A percentile compares a stretch with the other conserved stretches of the same genome.
Evolutionary conservation across 495 filamentous ascomycete species (phyloP).

Genomic region (Barbatosphaeria neglecta): DNA sequence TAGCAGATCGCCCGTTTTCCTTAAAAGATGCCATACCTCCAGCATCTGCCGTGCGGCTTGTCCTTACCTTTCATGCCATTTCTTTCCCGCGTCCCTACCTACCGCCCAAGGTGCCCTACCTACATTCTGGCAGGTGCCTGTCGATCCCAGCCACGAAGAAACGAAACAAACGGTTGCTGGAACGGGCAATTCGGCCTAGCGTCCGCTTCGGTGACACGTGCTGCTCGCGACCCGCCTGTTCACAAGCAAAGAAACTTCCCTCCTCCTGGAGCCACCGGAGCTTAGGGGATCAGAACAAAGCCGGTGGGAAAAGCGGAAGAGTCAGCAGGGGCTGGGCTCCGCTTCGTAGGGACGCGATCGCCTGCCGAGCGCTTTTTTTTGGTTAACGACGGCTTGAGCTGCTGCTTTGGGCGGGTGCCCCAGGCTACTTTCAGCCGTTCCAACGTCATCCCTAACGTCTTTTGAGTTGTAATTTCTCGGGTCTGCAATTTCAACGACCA

Average conservation of each 20-base stretch:
- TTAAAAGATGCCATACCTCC: too few species aligned
- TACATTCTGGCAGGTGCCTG: too few species aligned
- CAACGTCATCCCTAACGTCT: neutral
- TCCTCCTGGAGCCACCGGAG: neutral
- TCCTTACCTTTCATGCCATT: too few species aligned
- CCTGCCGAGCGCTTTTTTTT: neutral
- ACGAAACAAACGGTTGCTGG: too few species aligned
- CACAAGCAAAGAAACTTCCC: neutral
- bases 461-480: neutral
- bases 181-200: too few species aligned
- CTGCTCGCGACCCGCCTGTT: neutral
- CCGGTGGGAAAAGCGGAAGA: neutral
- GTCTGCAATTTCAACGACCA: neutral
- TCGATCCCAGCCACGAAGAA: too few species aligned
- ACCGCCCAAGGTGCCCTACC: too few species aligned
- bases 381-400: neutral
- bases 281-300: neutral
- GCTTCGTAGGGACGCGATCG: neutral
- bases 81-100: too few species aligned
- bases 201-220: neutral
- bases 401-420: neutral
- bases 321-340: neutral
- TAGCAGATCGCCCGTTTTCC: too few species aligned
- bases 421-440: neutral
- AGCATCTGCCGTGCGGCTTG: too few species aligned